phyloP scores from a whole-genome alignment of 257 asterid genomes.

The Ajuga chamaepitys region DNA sequence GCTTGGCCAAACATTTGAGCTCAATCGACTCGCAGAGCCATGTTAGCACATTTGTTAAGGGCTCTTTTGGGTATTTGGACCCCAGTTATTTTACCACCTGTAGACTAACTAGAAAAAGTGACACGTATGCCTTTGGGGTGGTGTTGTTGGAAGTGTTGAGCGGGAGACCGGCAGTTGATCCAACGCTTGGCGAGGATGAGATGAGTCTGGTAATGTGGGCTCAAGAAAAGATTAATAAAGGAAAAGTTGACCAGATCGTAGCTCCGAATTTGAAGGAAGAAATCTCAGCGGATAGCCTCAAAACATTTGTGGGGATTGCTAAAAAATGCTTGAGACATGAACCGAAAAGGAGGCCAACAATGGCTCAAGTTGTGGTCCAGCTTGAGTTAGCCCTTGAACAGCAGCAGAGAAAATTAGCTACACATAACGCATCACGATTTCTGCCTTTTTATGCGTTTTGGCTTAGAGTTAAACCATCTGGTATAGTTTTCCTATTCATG shows the following conservation, averaged over 20 bases:
- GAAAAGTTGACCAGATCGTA: neutral
- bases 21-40: no score
- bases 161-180: neutral
- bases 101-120: neutral
- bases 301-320: no score
- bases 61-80: neutral
- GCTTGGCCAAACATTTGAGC: no score
- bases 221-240: no score
- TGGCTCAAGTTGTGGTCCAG: neutral
- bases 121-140: slow-evolving; percentile 10
- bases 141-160: slow-evolving; percentile 2
- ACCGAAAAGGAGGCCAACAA: no score
- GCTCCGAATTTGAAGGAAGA: slow-evolving; percentile 7
- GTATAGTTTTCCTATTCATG: neutral
- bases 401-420: neutral
- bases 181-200: neutral
- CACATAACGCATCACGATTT: neutral
- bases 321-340: no score
- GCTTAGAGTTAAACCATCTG: neutral
- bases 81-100: neutral
- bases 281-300: neutral
- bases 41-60: neutral
- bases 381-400: neutral
- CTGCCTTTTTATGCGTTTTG: neutral
- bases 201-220: neutral